phyloP scores from a whole-genome alignment of 1,284 basidiomycete genomes.

The Ustilago sp. region DNA sequence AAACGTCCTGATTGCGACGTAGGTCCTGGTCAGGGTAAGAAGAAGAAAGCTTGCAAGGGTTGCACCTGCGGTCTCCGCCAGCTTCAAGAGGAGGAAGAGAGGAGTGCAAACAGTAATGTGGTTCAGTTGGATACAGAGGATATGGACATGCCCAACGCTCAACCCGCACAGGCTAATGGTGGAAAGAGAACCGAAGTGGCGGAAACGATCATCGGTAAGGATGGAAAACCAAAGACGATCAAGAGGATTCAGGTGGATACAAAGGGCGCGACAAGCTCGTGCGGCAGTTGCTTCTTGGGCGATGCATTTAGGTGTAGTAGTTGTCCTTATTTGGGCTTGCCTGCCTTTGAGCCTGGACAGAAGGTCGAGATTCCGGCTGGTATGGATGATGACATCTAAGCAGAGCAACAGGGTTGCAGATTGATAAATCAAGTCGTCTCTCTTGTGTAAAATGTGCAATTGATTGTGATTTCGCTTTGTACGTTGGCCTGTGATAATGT shows the following conservation, averaged over 20 bases:
- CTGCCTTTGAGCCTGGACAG: conserved; percentile 97
- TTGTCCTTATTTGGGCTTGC: conserved; percentile 95
- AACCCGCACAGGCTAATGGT: neutral
- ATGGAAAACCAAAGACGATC: conserved; percentile 64
- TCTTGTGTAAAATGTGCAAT: neutral
- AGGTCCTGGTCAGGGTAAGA: conserved; percentile 49
- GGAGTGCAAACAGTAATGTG: conserved; percentile 31
- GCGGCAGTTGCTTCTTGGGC: conserved; percentile 97
- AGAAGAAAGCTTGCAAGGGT: conserved; percentile 68
- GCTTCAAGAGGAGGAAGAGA: conserved; percentile 66
- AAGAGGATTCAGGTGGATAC: conserved; percentile 68
- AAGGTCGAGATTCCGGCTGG: conserved; percentile 79
- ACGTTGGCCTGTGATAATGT: too few species aligned
- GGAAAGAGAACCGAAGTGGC: conserved; percentile 56
- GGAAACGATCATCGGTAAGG: conserved; percentile 62
- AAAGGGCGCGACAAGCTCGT: conserved; percentile 80
- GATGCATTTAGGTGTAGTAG: conserved; percentile 96
- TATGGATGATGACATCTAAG: conserved; percentile 67
- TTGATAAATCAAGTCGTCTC: too few species aligned
- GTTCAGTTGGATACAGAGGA: conserved; percentile 63
- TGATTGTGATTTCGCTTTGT: too few species aligned
- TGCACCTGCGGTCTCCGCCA: conserved; percentile 69
- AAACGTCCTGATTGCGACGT: conserved; percentile 67
- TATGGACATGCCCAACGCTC: conserved; percentile 58
- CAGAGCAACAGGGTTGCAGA: neutral